A percentile compares a stretch with the other conserved stretches of the same genome.
These are phyloP conservation scores for Colletotrichum spaethianum DNA, from an alignment of 2,329 filamentous ascomycete genomes.

Conservation along the genomic window DNA sequence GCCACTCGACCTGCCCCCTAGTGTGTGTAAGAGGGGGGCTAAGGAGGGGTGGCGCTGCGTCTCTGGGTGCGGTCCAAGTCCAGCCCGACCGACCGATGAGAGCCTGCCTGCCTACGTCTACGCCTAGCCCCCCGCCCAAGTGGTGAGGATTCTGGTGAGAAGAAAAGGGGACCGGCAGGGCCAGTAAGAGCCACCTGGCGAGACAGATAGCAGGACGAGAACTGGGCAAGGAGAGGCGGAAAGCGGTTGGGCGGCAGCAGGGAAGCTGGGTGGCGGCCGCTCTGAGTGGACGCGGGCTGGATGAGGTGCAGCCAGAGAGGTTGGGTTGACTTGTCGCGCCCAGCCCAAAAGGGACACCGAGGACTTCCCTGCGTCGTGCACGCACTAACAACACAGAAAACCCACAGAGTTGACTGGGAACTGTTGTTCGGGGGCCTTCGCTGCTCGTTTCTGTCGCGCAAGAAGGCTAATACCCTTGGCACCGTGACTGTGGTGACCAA, in stretches of 20 bases:
- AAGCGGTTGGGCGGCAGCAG: slow-evolving; percentile 37
- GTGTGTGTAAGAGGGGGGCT: slow-evolving; percentile 15
- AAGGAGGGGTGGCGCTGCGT: slow-evolving; percentile 24
- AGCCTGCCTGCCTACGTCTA: slow-evolving; percentile 13
- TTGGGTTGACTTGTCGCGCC: slow-evolving; percentile 26
- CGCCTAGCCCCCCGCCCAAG: background rate
- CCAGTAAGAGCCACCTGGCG: slow-evolving; percentile 14
- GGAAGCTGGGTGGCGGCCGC: slow-evolving; percentile 38
- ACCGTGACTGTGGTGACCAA: background rate
- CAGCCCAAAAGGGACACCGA: slow-evolving; percentile 38
- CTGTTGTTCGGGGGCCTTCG: background rate
- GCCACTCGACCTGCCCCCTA: slow-evolving; percentile 26
- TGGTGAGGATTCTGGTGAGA: slow-evolving; percentile 3
- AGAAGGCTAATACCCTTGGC: background rate
- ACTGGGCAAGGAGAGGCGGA: slow-evolving; percentile 22
- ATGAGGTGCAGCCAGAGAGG: slow-evolving; percentile 35
- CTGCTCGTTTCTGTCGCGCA: slow-evolving; percentile 4
- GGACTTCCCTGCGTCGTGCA: slow-evolving; percentile 18
- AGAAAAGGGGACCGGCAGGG: slow-evolving; percentile 14
- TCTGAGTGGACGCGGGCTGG: slow-evolving; percentile 38
- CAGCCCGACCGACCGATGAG: slow-evolving; percentile 26
- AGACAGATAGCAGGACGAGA: background rate
- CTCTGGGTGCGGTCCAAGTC: slow-evolving; percentile 21
- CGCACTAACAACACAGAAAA: slow-evolving; percentile 16
- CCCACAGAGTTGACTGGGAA: background rate